Evolutionary conservation across 78 protist genomes (phyloP), one percentile per base, ranked within the genome.

Genomic region (Polysphondylium violaceum): DNA sequence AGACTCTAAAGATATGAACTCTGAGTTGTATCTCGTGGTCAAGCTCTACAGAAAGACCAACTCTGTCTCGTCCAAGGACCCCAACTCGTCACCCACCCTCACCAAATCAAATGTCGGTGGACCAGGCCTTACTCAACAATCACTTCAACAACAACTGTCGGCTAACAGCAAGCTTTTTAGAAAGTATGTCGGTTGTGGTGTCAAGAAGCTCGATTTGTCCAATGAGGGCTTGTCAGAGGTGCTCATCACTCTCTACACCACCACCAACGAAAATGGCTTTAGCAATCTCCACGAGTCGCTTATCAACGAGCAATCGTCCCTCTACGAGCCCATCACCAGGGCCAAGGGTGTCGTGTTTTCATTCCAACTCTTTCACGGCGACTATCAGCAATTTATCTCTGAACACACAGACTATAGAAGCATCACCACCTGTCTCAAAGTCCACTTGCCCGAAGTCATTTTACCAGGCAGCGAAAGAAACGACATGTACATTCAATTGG

Each of bases 301-400:
- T 43, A 83, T 83, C 2, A 41, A 51, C 33, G 91, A 83, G 33
- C 43, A 53, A n/a, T 16, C 77, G 0, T 35, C 53, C 9, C 23
- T 16, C 33, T 83, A 69, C 25, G 91, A 83, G 25, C 79, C 79
- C 40, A 83, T 83, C 17, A 69, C 79, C 19, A 74, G 91, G 29
- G 91, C 91, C 63, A 83, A 83, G 44, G 91, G 91, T 83, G 74
- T 83, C 3, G 91, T 83, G 0, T 83, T 69, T 6, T 69, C 91
- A 11, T 11, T 83, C 27, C 91, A 83, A 69, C 76, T 29, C 1
- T 83, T 69, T 23, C 27, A 36, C 19, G 77, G 81, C 29, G 91
- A 83, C 9, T 83, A 83, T 53, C 51, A 44, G 14, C 91, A 83
- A 21, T 83, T 83, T 44, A 44, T 83, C 19, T 7, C 9, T 36